Evolutionary conservation across 2,329 filamentous ascomycete species (phyloP).

Genomic region (Phialophora chinensis): DNA sequence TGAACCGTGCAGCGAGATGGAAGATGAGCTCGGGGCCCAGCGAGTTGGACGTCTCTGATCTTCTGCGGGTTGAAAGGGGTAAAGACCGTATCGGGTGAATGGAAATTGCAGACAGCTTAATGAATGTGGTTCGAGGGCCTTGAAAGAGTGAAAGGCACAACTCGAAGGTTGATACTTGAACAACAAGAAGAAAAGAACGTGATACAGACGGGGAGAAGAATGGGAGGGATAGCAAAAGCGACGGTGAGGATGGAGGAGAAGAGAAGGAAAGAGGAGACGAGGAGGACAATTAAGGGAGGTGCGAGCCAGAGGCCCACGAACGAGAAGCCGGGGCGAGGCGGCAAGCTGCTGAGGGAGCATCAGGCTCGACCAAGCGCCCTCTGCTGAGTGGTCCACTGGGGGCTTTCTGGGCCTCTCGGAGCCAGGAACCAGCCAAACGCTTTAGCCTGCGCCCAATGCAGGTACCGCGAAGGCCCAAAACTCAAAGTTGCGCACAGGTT

Average conservation of each 20-base stretch:
- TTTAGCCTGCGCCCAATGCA: constrained; percentile 13
- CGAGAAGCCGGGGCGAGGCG: constrained; percentile 10
- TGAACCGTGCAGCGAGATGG: constrained; percentile 33
- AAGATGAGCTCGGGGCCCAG: constrained; percentile 20
- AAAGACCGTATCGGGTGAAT: constrained; percentile 34
- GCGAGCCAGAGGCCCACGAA: constrained; percentile 3
- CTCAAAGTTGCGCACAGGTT: constrained; percentile 21
- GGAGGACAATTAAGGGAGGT: constrained; percentile 39
- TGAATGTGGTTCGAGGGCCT: constrained; percentile 53
- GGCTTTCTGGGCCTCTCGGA: constrained; percentile 11
- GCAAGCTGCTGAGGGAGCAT: constrained; percentile 6
- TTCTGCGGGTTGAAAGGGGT: constrained; percentile 24
- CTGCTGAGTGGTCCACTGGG: constrained; percentile 13
- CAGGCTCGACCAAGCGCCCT: constrained; percentile 7
- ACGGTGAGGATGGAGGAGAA: constrained; percentile 41
- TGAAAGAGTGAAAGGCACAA: constrained; percentile 60
- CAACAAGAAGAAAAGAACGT: constrained; percentile 41
- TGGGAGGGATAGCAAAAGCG: constrained; percentile 39
- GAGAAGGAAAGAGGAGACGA: constrained; percentile 40
- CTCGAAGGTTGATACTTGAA: constrained; percentile 43
- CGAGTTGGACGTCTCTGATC: constrained; percentile 10
- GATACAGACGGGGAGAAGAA: constrained; percentile 40
- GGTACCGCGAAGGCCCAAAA: constrained; percentile 16
- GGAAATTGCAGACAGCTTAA: constrained; percentile 33
- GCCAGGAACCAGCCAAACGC: constrained; percentile 6